These are phyloP conservation scores for Cornus suecica DNA, from an alignment of 148 eudicot species.

Conservation along the genomic window DNA sequence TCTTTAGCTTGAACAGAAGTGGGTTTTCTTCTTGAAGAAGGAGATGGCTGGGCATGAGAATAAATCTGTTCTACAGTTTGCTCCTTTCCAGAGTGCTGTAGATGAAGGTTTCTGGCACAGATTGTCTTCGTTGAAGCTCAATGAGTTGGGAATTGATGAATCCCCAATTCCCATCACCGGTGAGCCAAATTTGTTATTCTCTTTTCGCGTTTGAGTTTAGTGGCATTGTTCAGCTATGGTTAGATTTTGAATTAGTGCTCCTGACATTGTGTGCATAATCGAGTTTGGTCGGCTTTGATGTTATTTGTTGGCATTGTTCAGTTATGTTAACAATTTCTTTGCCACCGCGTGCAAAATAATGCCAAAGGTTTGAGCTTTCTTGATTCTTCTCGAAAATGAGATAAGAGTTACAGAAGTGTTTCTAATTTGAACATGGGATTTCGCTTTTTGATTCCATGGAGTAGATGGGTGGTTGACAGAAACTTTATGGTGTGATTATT, in stretches of 20 bases:
- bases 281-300: neutral
- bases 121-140: constrained; percentile 83
- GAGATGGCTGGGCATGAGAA: constrained; percentile 27
- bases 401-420: neutral
- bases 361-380: too few relatives aligned
- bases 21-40: neutral
- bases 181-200: constrained; percentile 17
- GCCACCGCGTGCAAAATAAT: too few relatives aligned
- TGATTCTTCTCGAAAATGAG: neutral
- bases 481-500: too few relatives aligned
- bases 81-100: constrained; percentile 60
- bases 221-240: neutral
- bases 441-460: too few relatives aligned
- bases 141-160: constrained; percentile 71
- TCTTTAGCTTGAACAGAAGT: neutral
- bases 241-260: neutral
- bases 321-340: neutral
- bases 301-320: neutral
- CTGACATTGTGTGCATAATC: neutral
- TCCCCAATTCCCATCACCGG: constrained; percentile 74
- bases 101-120: constrained; percentile 96
- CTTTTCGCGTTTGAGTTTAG: neutral
- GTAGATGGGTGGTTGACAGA: too few relatives aligned
- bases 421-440: too few relatives aligned
- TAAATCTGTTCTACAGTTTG: constrained; percentile 52